Base-by-base conservation (phyloP, 2,329 filamentous ascomycete species). In the Pseudogymnoascus sp. region DNA sequence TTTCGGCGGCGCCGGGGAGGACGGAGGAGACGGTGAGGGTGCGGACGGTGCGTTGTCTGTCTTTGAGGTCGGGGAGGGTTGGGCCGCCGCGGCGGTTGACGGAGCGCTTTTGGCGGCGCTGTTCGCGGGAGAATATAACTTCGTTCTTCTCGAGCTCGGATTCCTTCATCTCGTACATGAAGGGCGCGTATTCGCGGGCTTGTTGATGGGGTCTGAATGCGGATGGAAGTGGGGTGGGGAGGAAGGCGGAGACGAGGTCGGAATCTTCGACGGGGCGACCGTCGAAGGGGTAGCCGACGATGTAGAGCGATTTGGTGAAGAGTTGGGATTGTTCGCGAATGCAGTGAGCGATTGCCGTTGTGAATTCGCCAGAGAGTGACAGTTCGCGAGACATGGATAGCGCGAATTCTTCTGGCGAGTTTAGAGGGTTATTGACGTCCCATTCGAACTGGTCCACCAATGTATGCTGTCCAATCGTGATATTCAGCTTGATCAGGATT, bases 391-490 rank as follows among this genome's bases (percentile, higher is more conserved):
- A 87, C 90, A 97, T 96, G 72, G 87, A 87, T 64, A 84, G 80
- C 27, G 94, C 94, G 73, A 99, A 99, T 63, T 96, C 91, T 75
- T 99, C 94, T 2, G 94, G 92, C 0, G 89, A 95, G 74, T 99
- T 99, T 61, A 88, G 78, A 0, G 92, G 89, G 73, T 96, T 95
- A 75, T 97, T 97, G 72, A 97, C 92, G 69, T 99, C 94, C 94
- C 94, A 99, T 75, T 99, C 94, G 65, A 99, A 97, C 73, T 97
- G 94, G 71, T 99, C 94, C 36, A 97, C 88, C 27, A 99, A 80
- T 0, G 92, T 97, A 71, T 96, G 90, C 66, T 90, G 88, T 40
- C 93, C 94, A 71, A 99, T 97, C 5, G 94, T 97, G 71, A 99
- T 96, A 75, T 97, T 97, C 59, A 99, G 81, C 75, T 97, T 97